Evolutionary conservation across 352 stramenopile species (phyloP), one percentile per base, ranked within the genome.

Genomic region (Phytophthora hybrid): DNA sequence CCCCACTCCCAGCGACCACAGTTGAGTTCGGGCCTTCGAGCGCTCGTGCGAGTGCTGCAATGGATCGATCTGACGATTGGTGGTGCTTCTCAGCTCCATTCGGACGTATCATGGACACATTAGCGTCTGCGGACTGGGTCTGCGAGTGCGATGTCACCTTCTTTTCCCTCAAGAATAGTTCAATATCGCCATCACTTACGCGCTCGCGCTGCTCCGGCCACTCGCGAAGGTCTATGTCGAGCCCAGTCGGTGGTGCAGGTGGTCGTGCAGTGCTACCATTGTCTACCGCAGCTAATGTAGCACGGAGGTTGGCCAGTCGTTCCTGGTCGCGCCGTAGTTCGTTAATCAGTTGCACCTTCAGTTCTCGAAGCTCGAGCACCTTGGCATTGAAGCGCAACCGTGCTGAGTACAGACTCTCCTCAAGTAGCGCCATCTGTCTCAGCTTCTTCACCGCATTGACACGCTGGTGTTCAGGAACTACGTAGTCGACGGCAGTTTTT

Each of bases 401-500:
- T 18, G 96, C 80, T 37, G 85, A 70, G 74, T 97, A 92, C 52
- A 98, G 72, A 44, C 71, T 79, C 67, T 97, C 89, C 65, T 97
- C 88, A 0, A 98, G 78, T 18, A 97, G 74, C 32, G 88, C 88
- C 78, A 97, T 94, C 61, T 98, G 89, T n/a, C 84, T 70, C 13
- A 90, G 69, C 64, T 98, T 98, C 71, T 95, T 97, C 23, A 84
- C 84, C 4, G 93, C 89, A 54, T 98, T 97, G 21, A 98, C 86
- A 31, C 88, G 92, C 71, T 97, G 91, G 19, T 93, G 82, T 60
- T 97, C 84, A 5, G 94, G 94, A 10, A 98, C 94, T 5, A 97
- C 89, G 68, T 98, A 98, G 59, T 92, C 85, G 6, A 76, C 68
- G 10, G 83, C 87, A 3, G 84, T 93, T 77, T 98, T 98, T 46